Evolutionary conservation across 352 stramenopile species (phyloP).

Genomic region (Proteromonas lacertae): DNA sequence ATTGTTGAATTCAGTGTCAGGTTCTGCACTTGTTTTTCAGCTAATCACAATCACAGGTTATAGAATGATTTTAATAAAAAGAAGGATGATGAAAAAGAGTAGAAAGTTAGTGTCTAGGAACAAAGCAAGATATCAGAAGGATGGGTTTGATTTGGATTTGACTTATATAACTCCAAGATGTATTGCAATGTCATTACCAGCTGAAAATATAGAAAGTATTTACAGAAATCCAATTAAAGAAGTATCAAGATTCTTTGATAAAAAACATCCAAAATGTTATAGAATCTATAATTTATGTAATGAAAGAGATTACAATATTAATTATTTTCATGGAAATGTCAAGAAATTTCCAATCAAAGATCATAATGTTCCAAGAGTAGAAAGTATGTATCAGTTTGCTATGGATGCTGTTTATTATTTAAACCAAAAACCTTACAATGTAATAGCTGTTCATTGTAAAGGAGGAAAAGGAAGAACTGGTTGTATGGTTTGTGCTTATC

Average conservation of each 20-base stretch:
- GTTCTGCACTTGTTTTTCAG: too few species aligned
- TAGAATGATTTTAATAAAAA: too few species aligned
- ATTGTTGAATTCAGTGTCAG: too few species aligned
- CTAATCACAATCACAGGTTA: too few species aligned
- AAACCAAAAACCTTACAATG: conserved; percentile 16
- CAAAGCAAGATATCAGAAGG: too few species aligned
- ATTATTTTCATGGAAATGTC: conserved; percentile 4
- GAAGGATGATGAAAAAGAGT: too few species aligned
- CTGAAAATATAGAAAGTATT: conserved; percentile 22
- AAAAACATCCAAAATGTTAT: conserved; percentile 27
- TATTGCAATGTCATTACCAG: conserved; percentile 46
- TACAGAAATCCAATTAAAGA: conserved; percentile 39
- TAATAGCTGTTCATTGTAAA: conserved; percentile 54
- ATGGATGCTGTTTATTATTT: conserved; percentile 8
- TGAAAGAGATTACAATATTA: conserved; percentile 15
- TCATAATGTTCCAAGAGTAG: conserved; percentile 9
- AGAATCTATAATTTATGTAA: conserved; percentile 55
- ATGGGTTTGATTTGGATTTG: conserved; percentile 58
- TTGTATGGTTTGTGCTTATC: conserved; percentile 24
- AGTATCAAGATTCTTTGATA: conserved; percentile 46
- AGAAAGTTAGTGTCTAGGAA: too few species aligned
- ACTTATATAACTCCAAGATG: conserved; percentile 42
- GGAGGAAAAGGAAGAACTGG: conserved; percentile 41
- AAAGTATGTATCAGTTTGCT: conserved; percentile 8
- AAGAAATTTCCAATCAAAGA: conserved; percentile 9